phyloP scores from a whole-genome alignment of 176 grass and related monocot genomes.

The Rhipidocladum racemiflorum region DNA sequence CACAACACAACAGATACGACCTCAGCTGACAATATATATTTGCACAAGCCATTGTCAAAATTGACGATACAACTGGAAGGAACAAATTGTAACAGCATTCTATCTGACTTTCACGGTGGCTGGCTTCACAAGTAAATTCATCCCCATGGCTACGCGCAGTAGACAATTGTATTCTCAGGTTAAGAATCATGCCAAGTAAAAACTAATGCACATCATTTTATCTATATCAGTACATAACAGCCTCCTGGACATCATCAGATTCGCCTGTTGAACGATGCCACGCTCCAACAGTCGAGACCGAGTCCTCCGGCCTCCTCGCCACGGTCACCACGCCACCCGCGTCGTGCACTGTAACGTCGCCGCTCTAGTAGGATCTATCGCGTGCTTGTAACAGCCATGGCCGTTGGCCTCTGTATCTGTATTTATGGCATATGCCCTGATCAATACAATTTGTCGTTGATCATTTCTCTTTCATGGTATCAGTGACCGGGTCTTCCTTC shows the following conservation, averaged over 20 bases:
- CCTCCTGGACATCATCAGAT: conserved; percentile 58
- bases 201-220: conserved; percentile 1
- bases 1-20: not conserved
- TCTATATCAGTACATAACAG: conserved; percentile 45
- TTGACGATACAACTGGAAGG: not conserved
- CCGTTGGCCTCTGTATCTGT: too few species aligned
- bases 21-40: not conserved
- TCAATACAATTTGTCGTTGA: too few species aligned
- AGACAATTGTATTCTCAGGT: conserved; percentile 23
- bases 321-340: too few species aligned
- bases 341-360: too few species aligned
- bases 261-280: conserved; percentile 23
- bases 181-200: conserved; percentile 22
- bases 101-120: not conserved
- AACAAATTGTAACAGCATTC: not conserved
- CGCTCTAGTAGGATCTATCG: too few species aligned
- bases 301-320: too few species aligned
- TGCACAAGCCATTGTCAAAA: not conserved
- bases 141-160: not conserved
- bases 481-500: too few species aligned
- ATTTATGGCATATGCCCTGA: too few species aligned
- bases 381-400: too few species aligned
- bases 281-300: too few species aligned
- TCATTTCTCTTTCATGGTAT: too few species aligned
- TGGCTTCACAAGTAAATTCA: not conserved